Conservation (phyloP, 2,329 filamentous ascomycete species). For the Parastagonospora avenae region DNA sequence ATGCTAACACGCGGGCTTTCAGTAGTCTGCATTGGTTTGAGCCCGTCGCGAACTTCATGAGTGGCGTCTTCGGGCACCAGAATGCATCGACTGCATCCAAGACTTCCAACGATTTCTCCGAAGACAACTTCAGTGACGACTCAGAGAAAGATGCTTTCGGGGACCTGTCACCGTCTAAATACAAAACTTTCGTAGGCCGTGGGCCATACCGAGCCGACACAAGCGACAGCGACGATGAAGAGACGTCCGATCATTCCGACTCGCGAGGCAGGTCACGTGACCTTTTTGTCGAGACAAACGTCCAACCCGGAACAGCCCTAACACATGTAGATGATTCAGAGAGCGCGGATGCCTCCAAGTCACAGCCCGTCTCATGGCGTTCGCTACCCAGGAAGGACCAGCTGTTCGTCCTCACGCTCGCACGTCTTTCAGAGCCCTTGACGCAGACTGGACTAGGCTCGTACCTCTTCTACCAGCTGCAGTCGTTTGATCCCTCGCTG, state of each 20-base stretch:
- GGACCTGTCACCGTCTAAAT: no score
- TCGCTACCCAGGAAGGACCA: conserved; percentile 79
- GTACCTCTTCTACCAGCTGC: conserved; percentile 90
- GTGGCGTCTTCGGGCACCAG: background rate
- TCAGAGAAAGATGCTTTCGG: no score
- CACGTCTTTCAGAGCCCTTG: conserved; percentile 80
- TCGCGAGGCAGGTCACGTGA: conserved; percentile 9
- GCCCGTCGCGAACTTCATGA: conserved; percentile 2
- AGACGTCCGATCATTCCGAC: background rate
- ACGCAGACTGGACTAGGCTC: conserved; percentile 69
- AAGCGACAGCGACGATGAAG: conserved; percentile 4
- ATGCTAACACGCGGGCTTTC: conserved; percentile 2
- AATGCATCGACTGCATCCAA: conserved; percentile 3
- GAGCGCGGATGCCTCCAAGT: conserved; percentile 36
- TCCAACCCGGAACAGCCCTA: conserved; percentile 18
- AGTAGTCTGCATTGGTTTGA: background rate
- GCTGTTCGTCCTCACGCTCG: conserved; percentile 75
- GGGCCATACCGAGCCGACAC: background rate
- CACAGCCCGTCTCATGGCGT: conserved; percentile 67
- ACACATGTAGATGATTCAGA: conserved; percentile 29
- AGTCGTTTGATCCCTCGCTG: conserved; percentile 69
- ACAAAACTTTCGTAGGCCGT: background rate
- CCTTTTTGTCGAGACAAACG: conserved; percentile 26
- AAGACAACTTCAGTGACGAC: no score
- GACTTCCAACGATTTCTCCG: background rate